Evolutionary conservation across 139 green algal species (phyloP).

Genomic region (Ettlia oleoabundans): DNA sequence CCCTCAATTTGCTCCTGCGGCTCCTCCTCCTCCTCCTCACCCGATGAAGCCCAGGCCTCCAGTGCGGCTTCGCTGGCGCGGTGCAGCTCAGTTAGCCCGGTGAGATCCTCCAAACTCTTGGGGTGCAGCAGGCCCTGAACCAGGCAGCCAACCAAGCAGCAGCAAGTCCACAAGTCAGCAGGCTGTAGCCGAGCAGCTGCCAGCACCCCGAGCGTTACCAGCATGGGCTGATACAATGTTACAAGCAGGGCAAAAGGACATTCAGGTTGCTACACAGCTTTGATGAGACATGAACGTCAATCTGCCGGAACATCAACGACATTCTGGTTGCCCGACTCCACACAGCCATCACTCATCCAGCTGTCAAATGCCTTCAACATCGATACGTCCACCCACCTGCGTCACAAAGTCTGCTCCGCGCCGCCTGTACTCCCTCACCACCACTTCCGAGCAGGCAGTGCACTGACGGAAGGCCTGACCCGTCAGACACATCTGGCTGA

Average conservation of each 20-base stretch:
- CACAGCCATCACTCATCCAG: background rate
- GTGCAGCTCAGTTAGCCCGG: conserved; percentile 80
- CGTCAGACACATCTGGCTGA: conserved; percentile 68
- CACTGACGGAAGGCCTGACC: conserved; percentile 88
- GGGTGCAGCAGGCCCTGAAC: conserved; percentile 53
- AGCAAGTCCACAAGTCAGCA: too few relatives aligned
- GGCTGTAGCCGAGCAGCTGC: too few relatives aligned
- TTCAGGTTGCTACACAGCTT: too few relatives aligned
- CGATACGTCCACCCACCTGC: conserved; percentile 32
- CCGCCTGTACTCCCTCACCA: conserved; percentile 72
- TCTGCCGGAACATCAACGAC: background rate
- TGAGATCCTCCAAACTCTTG: conserved; percentile 76
- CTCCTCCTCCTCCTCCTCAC: conserved; percentile 4
- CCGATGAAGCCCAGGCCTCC: conserved; percentile 8
- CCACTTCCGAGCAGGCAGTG: conserved; percentile 85
- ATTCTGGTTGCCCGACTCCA: background rate
- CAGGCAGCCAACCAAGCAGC: too few relatives aligned
- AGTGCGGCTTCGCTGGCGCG: conserved; percentile 36
- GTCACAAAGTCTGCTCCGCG: conserved; percentile 68
- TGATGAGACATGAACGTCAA: too few relatives aligned
- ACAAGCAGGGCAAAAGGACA: too few relatives aligned
- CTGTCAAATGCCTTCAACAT: background rate
- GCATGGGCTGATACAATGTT: too few relatives aligned
- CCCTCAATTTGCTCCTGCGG: too few relatives aligned
- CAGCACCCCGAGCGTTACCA: too few relatives aligned